These are phyloP conservation scores for Diphasiastrum complanatum DNA, from an alignment of 83 land plant genomes.

Conservation along the genomic window DNA sequence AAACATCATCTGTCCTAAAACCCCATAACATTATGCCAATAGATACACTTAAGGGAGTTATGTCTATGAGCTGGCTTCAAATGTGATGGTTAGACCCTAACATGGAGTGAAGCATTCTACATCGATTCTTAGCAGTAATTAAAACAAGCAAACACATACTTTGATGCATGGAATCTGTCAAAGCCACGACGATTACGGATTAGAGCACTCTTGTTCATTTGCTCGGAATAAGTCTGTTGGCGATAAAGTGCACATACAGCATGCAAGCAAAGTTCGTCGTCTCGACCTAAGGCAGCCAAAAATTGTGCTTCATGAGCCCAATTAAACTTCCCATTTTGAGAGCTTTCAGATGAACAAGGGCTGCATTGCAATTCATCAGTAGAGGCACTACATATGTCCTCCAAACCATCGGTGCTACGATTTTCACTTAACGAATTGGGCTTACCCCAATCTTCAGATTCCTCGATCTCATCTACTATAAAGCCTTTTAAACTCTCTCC, in stretches of 20 bases:
- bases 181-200: constrained; percentile 35
- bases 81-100: too few species aligned
- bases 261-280: constrained; percentile 39
- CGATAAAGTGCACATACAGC: constrained; percentile 55
- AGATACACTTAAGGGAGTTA: too few species aligned
- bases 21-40: too few species aligned
- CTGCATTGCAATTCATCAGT: constrained; percentile 5
- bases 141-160: constrained; percentile 19
- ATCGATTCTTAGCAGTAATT: too few species aligned
- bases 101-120: too few species aligned
- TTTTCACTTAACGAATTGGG: neutral
- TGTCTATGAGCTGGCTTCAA: too few species aligned
- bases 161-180: constrained; percentile 34
- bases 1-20: too few species aligned
- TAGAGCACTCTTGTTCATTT: constrained; percentile 20
- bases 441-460: neutral
- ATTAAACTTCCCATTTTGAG: constrained; percentile 2
- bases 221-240: constrained; percentile 33
- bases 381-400: constrained; percentile 14
- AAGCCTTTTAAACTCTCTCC: constrained; percentile 38
- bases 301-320: constrained; percentile 55
- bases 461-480: constrained; percentile 26
- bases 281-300: constrained; percentile 38
- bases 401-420: too few species aligned
- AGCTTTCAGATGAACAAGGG: neutral